Evolutionary conservation across 768 basidiomycete species (phyloP), one percentile per base, ranked within the genome.

Genomic region (Naganishia randhawae): DNA sequence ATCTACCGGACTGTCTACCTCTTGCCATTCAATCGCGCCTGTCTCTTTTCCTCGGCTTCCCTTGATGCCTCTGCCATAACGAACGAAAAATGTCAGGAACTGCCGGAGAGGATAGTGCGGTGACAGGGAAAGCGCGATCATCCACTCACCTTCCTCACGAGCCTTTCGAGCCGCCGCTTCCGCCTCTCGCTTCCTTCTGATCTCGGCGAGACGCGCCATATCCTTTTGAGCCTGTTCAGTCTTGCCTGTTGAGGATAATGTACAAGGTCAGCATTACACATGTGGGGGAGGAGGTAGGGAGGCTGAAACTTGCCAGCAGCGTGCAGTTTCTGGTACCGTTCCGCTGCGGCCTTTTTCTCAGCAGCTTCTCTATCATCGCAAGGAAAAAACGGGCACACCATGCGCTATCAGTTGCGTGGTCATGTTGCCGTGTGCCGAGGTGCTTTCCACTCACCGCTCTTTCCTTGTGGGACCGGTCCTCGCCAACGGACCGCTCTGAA

Each of bases 191-290:
- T 95, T 91, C 65, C 86, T 88, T 69, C 85, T 86, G 75, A 98
- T 91, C 86, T 88, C 89, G 52, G 86, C 85, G 17, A 98, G 85
- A 39, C 94, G 86, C 22, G 88, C 85, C 57, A 98, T 86, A 80
- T 98, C 94, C 3, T 87, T 80, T 81, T 92, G 90, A 22, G 94
- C 93, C 78, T 96, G 84, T 39, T 89, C 87, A 0, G 94, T 97
- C 86, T 96, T 90, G 69, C 94, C 94, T 79, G 85, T 17, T n/a
- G 22, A 83, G 17, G 82, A 91, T 89, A 35, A 89, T 82, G 68
- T 48, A 48, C 25, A 22, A 89, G 72, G 9, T 45, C 29, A 45
- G 10, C 5, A 14, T 57, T 32, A 22, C 19, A 14, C 8, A 10
- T 19, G 19, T 16, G 50, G 3, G 37, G 66, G 55, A 1, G 39